Base-by-base conservation (phyloP, 768 basidiomycete genomes). In the Termitomyces sp. region DNA sequence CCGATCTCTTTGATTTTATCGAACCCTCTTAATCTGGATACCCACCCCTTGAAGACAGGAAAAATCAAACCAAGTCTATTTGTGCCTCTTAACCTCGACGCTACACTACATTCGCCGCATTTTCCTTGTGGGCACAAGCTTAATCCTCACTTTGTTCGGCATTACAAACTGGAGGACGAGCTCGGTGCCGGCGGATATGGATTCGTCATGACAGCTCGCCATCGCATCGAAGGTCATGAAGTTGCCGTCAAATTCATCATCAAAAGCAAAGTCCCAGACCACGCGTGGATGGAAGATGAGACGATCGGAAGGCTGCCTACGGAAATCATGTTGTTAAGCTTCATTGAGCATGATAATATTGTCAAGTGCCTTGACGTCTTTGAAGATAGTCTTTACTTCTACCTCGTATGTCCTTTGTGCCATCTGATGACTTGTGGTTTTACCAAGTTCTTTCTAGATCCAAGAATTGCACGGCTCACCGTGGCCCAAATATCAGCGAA, bases 221-320 rank as follows among this genome's bases (percentile, higher is more conserved):
- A 91, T 67, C 83, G 82, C 14, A 64, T 62, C 32, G 77, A 81
- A 47, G 77, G 78, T 0, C 70, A 75, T 57, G 90, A 94, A 68
- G 94, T 94, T 54, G 94, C 94, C 0, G 90, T 97, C 71, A 98
- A 98, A 73, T 97, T 98, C 70, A 94, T 98, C 67, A 83, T 90
- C 74, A 94, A 92, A 71, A 80, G 86, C 77, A 79, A 82, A 65
- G 76, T 87, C 28, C 80, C 80, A 18, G 76, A 78, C 32, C 70
- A 78, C 59, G 80, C 80, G 35, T 84, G 85, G 86, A 83, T 82
- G 72, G 72, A 85, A 52, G 84, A 91, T 67, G 77, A 84, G 51
- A 68, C 72, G 22, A 70, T 81, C 52, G 84, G 88, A 26, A 78
- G 76, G 56, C 71, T 96, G 28, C 95, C 95, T 6, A 83, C 86